Evolutionary conservation across 441 rosid genomes (phyloP).

Genomic region (Populus trichocarpa): DNA sequence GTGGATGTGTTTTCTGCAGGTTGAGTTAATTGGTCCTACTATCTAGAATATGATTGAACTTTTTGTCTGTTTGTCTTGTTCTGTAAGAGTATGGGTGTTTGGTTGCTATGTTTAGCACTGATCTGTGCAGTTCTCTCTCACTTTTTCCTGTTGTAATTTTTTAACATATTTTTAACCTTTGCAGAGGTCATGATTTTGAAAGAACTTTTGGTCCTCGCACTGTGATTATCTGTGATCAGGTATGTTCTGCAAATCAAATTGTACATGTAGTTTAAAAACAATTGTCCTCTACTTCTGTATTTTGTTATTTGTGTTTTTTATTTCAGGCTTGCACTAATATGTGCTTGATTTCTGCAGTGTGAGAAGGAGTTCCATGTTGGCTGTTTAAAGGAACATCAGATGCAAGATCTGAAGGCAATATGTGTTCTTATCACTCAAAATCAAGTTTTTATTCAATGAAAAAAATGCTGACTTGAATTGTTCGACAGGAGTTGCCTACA

Average conservation of each 20-base stretch:
- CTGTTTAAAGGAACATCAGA: constrained; percentile 77
- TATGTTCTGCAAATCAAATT: constrained; percentile 21
- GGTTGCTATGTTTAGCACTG: neutral
- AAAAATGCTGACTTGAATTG: constrained; percentile 15
- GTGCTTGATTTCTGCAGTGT: constrained; percentile 48
- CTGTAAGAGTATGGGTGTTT: neutral
- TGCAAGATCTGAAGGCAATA: constrained; percentile 76
- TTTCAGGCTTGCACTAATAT: constrained; percentile 7
- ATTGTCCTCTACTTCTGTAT: constrained; percentile 7
- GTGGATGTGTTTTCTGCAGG: constrained; percentile 94
- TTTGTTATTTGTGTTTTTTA: constrained; percentile 8
- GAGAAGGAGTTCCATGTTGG: constrained; percentile 96
- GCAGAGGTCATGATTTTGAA: constrained; percentile 71
- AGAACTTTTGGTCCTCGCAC: constrained; percentile 71
- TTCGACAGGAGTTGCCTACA: constrained; percentile 74
- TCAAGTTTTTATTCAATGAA: neutral
- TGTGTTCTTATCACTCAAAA: constrained; percentile 5
- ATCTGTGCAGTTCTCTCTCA: neutral
- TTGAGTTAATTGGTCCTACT: constrained; percentile 17
- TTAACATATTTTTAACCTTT: constrained; percentile 19
- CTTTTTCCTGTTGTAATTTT: neutral
- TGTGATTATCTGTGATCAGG: constrained; percentile 93
- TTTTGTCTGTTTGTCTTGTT: neutral
- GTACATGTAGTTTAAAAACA: constrained; percentile 7
- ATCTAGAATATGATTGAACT: neutral